A percentile compares a stretch with the other conserved stretches of the same genome.
These are phyloP conservation scores for Talaromyces sp. DNA, from an alignment of 2,329 filamentous ascomycete genomes.

Conservation along the genomic window DNA sequence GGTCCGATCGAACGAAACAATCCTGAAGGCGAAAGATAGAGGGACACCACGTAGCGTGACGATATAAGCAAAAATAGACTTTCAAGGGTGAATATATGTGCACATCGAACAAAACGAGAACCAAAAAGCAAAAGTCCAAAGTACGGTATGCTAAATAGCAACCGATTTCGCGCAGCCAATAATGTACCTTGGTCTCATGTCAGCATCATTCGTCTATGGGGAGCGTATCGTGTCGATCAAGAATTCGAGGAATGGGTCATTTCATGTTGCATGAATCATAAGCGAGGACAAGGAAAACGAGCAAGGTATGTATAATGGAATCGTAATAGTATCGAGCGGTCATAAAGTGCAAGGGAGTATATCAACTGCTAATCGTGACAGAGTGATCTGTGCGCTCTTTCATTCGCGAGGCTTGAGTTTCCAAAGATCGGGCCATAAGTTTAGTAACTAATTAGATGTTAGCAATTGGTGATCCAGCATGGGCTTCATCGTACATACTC, in stretches of 20 bases:
- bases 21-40: not conserved
- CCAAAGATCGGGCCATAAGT: conserved; percentile 63
- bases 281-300: conserved; percentile 6
- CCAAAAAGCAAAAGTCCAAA: not conserved
- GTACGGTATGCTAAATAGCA: not conserved
- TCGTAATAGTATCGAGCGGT: conserved; percentile 9
- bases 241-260: conserved; percentile 5
- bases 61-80: not conserved
- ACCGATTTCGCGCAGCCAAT: not conserved
- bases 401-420: conserved; percentile 61
- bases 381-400: conserved; percentile 53
- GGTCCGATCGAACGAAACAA: not conserved
- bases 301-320: conserved; percentile 10
- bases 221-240: conserved; percentile 18
- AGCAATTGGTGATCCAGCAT: not conserved
- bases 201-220: conserved; percentile 18
- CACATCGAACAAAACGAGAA: not conserved
- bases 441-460: conserved; percentile 55
- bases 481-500: conserved; percentile 52
- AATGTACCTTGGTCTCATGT: conserved; percentile 10
- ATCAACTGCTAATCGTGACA: conserved; percentile 29
- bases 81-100: not conserved
- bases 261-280: conserved; percentile 11
- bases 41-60: not conserved
- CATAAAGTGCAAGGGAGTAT: conserved; percentile 9